phyloP scores from a whole-genome alignment of 352 stramenopile species.

The Pythium rhizo-oryzae region DNA sequence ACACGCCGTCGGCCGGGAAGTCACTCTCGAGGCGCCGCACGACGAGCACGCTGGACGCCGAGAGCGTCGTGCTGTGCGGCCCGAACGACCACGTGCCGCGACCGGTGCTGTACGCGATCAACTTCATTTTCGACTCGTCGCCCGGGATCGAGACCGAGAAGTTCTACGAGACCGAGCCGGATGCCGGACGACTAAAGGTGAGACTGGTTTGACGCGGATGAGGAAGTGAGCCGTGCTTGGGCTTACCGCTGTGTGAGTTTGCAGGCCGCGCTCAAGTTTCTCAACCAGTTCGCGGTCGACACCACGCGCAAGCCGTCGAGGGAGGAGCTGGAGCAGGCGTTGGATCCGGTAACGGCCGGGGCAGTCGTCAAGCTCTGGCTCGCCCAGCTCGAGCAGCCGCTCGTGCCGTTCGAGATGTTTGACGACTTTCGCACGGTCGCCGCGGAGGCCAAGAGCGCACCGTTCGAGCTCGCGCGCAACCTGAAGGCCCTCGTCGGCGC shows the following conservation, averaged over 20 bases:
- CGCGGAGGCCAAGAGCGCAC: constrained; percentile 36
- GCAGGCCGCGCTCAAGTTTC: constrained; percentile 52
- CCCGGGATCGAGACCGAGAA: constrained; percentile 73
- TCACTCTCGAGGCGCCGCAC: constrained; percentile 40
- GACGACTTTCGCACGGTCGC: constrained; percentile 58
- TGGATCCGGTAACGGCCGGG: constrained; percentile 62
- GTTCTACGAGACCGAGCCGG: constrained; percentile 69
- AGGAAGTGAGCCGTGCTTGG: neutral
- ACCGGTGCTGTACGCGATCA: constrained; percentile 61
- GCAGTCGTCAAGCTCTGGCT: constrained; percentile 70
- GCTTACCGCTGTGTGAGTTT: neutral
- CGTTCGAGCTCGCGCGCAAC: constrained; percentile 60
- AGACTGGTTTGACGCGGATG: neutral
- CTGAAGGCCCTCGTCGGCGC: constrained; percentile 60
- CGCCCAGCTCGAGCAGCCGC: constrained; percentile 60
- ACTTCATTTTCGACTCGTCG: constrained; percentile 84
- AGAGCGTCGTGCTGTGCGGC: constrained; percentile 45
- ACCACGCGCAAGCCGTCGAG: constrained; percentile 49
- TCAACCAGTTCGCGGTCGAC: constrained; percentile 59
- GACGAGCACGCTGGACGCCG: constrained; percentile 44
- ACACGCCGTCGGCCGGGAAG: constrained; percentile 21
- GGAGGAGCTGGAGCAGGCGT: constrained; percentile 57
- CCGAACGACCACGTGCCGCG: constrained; percentile 56
- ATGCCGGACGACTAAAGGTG: constrained; percentile 60
- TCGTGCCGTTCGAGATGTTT: constrained; percentile 70